Conservation (phyloP, 306 rosid genomes). For the Dryas drummondii region DNA sequence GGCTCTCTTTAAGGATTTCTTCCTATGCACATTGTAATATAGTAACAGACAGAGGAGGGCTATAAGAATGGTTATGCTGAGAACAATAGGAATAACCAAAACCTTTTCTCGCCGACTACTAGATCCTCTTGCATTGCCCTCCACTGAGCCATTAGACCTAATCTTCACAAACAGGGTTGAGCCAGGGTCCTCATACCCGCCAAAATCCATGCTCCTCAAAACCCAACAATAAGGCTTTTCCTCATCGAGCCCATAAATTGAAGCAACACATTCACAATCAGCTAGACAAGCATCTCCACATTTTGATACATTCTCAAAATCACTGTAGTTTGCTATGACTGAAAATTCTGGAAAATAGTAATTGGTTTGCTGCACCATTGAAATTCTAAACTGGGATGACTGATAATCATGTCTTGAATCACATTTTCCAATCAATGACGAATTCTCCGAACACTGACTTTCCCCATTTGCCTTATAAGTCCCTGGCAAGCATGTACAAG, state of each 20-base stretch:
- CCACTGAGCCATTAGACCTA: conserved; percentile 50
- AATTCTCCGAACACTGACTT: conserved; percentile 70
- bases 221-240: conserved; percentile 89
- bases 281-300: conserved; percentile 88
- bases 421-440: conserved; percentile 64
- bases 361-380: conserved; percentile 69
- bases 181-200: conserved; percentile 86
- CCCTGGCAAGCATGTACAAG: conserved; percentile 85
- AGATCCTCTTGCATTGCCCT: conserved; percentile 35
- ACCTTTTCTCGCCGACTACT: conserved; percentile 49
- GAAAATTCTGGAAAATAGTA: conserved; percentile 75
- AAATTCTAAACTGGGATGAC: conserved; percentile 50
- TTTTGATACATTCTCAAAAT: conserved; percentile 52
- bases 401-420: conserved; percentile 33
- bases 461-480: conserved; percentile 48
- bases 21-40: conserved; percentile 71
- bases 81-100: conserved; percentile 70
- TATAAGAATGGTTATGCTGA: conserved; percentile 63
- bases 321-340: conserved; percentile 80
- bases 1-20: conserved; percentile 60
- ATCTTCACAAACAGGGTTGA: conserved; percentile 81
- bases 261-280: conserved; percentile 88
- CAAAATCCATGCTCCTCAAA: conserved; percentile 72
- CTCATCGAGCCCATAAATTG: conserved; percentile 77
- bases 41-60: conserved; percentile 63